Evolutionary conservation across 495 filamentous ascomycete species (phyloP), one percentile per base, ranked within the genome.

Genomic region (Tuber brumale): DNA sequence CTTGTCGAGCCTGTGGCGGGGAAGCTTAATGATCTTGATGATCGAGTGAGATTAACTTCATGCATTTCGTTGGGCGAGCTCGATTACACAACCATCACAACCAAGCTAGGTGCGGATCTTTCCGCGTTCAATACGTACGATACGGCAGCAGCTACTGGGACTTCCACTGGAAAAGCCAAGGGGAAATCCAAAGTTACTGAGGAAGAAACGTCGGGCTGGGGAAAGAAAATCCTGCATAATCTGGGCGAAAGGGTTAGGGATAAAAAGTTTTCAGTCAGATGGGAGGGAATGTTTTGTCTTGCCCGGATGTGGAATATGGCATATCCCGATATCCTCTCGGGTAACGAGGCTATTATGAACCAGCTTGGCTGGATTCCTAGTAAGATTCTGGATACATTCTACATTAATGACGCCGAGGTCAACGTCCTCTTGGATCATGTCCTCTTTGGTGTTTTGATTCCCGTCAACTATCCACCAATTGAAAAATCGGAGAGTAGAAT

Each of bases 231-330:
- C 9, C 85, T 99, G 14, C 88, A 86, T 71, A 93, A 90, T 73
- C 88, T 99, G 23, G 92, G 92, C 41, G 95, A 97, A 77, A 90
- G 95, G 76, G 92, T 92, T 69, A 93, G 94, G 82, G 96, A 99
- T 85, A 90, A 89, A 70, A 95, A 92, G 82, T 91, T 90, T 23
- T 87, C 88, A 46, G 91, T 99, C 19, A 91, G 95, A 72, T 89
- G 90, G 72, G 94, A 93, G 77, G 94, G 92, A 43, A 97, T 97
- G 90, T 90, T 89, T 48, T 87, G 94, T 43, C 85, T 98, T 19
- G 92, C 89, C 31, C 90, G 91, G 70, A 91, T 97, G 66, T 99
- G 95, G 95, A 95, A 91, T 18, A 94, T 95, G 71, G 95, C 93
- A 1, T 89, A 89, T 31, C 92, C 94, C 35, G 94, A 97, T 76